These are phyloP conservation scores for Barnettozyma populi DNA, from an alignment of 805 yeast species.

Conservation along the genomic window DNA sequence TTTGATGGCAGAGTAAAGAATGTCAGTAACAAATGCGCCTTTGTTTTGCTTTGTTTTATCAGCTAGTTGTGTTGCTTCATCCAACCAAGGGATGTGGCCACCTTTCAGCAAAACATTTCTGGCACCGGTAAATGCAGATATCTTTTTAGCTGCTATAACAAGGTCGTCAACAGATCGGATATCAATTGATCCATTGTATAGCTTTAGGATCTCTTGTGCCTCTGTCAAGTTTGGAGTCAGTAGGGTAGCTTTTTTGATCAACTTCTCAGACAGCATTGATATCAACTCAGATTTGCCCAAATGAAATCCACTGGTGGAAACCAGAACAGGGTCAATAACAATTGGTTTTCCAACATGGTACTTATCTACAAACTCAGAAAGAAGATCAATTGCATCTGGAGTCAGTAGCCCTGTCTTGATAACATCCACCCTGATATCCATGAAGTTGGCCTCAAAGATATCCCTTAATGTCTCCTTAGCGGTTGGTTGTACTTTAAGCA, in stretches of 20 bases:
- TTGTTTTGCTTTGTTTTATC: constrained; percentile 15
- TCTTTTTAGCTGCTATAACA: constrained; percentile 31
- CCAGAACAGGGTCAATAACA: constrained; percentile 80
- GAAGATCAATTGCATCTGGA: constrained; percentile 43
- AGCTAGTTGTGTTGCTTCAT: constrained; percentile 9
- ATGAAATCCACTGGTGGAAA: constrained; percentile 69
- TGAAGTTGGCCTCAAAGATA: constrained; percentile 48
- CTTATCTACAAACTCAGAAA: constrained; percentile 33
- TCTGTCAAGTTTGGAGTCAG: constrained; percentile 76
- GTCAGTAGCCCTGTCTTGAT: constrained; percentile 81
- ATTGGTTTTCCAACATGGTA: constrained; percentile 32
- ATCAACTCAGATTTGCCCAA: constrained; percentile 47
- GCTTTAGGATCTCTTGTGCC: constrained; percentile 40
- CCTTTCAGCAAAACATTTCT: constrained; percentile 67
- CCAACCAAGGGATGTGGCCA: constrained; percentile 58
- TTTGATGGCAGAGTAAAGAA: constrained; percentile 41
- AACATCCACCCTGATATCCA: constrained; percentile 58
- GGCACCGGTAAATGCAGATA: constrained; percentile 38
- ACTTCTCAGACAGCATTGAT: constrained; percentile 33
- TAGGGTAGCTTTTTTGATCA: constrained; percentile 50
- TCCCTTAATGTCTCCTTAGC: constrained; percentile 38
- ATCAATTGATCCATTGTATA: constrained; percentile 25
- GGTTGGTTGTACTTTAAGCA: constrained; percentile 36
- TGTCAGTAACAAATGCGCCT: constrained; percentile 39
- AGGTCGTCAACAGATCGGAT: constrained; percentile 37